Evolutionary conservation across 164 flowering plant species (phyloP).

Genomic region (Hamamelis virginiana): DNA sequence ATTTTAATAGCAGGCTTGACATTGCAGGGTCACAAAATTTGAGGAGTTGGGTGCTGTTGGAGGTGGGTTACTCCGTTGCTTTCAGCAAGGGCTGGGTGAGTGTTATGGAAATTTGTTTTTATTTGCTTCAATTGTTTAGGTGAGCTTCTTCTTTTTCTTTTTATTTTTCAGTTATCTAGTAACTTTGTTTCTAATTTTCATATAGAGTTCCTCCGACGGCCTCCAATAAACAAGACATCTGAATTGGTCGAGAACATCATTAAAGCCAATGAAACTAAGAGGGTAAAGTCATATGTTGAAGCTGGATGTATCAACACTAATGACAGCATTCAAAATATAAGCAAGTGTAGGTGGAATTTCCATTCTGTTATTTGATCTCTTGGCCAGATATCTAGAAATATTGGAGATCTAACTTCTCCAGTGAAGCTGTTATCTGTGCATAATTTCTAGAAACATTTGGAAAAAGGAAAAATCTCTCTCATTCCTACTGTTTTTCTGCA

Average conservation of each 20-base stretch:
- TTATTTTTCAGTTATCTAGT: no score
- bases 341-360: slow-evolving; percentile 49
- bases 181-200: not conserved
- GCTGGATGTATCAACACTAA: slow-evolving; percentile 45
- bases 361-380: not conserved
- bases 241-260: slow-evolving; percentile 41
- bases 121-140: not conserved
- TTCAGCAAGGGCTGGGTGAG: slow-evolving; percentile 57
- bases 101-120: not conserved
- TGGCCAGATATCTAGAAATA: not conserved
- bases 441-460: not conserved
- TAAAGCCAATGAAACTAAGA: slow-evolving; percentile 44
- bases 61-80: slow-evolving; percentile 41
- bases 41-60: slow-evolving; percentile 55
- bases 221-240: slow-evolving; percentile 46
- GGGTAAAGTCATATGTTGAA: slow-evolving; percentile 51
- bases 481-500: no score
- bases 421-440: not conserved
- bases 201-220: slow-evolving; percentile 51
- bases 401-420: not conserved
- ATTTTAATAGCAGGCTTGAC: not conserved
- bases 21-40: slow-evolving; percentile 44
- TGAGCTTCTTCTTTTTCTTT: not conserved
- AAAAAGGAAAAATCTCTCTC: not conserved
- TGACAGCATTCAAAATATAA: slow-evolving; percentile 38